Conservation (phyloP, 805 yeast genomes). For the Myxozyma monticola region DNA sequence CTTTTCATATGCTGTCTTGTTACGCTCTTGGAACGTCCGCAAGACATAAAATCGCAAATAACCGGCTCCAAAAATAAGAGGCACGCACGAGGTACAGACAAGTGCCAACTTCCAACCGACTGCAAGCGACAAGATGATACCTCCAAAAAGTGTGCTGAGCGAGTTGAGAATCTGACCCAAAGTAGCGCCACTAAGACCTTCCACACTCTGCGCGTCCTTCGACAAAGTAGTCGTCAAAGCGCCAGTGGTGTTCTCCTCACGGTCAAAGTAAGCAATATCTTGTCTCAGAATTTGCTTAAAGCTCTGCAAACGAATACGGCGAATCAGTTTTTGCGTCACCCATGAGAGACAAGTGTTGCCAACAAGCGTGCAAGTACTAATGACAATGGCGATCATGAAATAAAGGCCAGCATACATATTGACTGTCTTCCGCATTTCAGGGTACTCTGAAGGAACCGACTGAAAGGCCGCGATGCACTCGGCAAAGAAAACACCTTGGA, state of each 20-base stretch:
- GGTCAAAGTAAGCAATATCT: conserved; percentile 36
- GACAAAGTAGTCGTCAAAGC: conserved; percentile 33
- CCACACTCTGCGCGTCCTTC: conserved; percentile 34
- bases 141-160: conserved; percentile 41
- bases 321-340: conserved; percentile 30
- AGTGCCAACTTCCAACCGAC: conserved; percentile 45
- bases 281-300: conserved; percentile 35
- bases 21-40: conserved; percentile 39
- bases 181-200: conserved; percentile 37
- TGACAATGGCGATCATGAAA: conserved; percentile 41
- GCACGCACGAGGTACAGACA: conserved; percentile 42
- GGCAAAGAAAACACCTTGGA: conserved; percentile 23
- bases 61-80: conserved; percentile 41
- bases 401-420: conserved; percentile 42
- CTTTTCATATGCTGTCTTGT: conserved; percentile 41
- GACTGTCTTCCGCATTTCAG: conserved; percentile 40
- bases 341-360: conserved; percentile 41
- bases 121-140: conserved; percentile 41
- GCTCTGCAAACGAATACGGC: conserved; percentile 32
- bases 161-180: conserved; percentile 37
- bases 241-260: conserved; percentile 34
- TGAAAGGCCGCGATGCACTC: conserved; percentile 18
- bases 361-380: conserved; percentile 43
- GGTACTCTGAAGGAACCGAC: conserved; percentile 37
- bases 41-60: conserved; percentile 42